Evolutionary conservation across 2,329 filamentous ascomycete species (phyloP), one percentile per base, ranked within the genome.

Genomic region (Arachnomyces sp.): DNA sequence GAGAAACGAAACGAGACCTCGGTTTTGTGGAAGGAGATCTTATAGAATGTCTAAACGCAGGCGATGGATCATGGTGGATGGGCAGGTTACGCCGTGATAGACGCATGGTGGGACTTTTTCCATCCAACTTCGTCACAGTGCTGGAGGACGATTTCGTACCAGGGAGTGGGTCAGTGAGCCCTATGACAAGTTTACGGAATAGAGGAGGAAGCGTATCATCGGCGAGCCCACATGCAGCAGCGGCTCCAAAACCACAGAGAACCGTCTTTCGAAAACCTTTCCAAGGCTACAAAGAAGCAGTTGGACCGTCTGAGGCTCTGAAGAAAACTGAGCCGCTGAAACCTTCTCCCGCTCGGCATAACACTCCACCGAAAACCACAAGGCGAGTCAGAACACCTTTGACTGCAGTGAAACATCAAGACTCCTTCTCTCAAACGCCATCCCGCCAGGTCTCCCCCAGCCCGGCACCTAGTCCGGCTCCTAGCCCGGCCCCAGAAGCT

Each of bases 21-120:
- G 92, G 92, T 12, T 98, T 98, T 65, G 84, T 98, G 52, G 92
- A 98, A 65, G 92, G 92, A 48, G 92, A 98, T 65, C 67, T 98
- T 51, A 98, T 98, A 61, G 92, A 98, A 76, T 95, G 90, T 58
- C 74, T 98, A 39, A 98, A 98, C 62, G 92, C 92, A 14, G 92
- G 92, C 48, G 92, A 98, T 67, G 92, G 92, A 38, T 89, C 86
- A 34, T 98, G 92, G 92, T 98, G 92, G 92, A 95, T 89, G 67
- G 92, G 92, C 35, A 80, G 90, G 48, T 68, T 98, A 58, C 86
- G 82, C 58, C 80, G 92, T 52, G 92, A 98, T 66, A 83, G 85
- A 62, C 80, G 89, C 56, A 88, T 90, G 55, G 82, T 95, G 54
- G 92, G 92, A 39, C 73, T 92, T 14, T 98, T 98, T 57, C 92